Evolutionary conservation across 2,329 filamentous ascomycete species (phyloP).

Genomic region (Talaromyces sp.): DNA sequence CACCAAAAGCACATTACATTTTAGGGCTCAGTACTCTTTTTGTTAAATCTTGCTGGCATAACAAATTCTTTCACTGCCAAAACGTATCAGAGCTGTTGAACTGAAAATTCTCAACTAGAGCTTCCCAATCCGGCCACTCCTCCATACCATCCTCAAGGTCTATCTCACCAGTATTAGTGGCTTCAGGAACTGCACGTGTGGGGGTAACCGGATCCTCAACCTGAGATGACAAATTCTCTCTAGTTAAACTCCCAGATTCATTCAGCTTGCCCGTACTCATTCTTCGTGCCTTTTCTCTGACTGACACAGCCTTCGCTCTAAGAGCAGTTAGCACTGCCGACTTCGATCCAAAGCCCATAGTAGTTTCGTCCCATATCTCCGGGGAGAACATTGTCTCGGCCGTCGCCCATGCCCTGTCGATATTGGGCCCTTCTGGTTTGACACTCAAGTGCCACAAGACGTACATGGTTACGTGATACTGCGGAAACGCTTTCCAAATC

Average conservation of each 20-base stretch:
- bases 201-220: neutral
- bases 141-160: neutral
- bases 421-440: slow-evolving; percentile 24
- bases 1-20: neutral
- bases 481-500: slow-evolving; percentile 36
- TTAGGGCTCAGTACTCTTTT: neutral
- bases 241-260: neutral
- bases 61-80: neutral
- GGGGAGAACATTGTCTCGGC: neutral
- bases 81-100: neutral
- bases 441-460: slow-evolving; percentile 42
- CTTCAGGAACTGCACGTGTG: neutral
- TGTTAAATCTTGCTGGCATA: neutral
- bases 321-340: neutral
- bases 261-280: neutral
- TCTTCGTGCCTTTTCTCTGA: neutral
- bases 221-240: neutral
- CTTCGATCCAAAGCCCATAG: neutral
- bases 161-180: neutral
- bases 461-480: slow-evolving; percentile 42
- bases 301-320: neutral
- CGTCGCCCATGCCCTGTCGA: slow-evolving; percentile 28
- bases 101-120: neutral
- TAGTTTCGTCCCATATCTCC: neutral
- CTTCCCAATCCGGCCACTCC: neutral